Base-by-base conservation (phyloP, 2,329 filamentous ascomycete species). In the Alternaria sp. region DNA sequence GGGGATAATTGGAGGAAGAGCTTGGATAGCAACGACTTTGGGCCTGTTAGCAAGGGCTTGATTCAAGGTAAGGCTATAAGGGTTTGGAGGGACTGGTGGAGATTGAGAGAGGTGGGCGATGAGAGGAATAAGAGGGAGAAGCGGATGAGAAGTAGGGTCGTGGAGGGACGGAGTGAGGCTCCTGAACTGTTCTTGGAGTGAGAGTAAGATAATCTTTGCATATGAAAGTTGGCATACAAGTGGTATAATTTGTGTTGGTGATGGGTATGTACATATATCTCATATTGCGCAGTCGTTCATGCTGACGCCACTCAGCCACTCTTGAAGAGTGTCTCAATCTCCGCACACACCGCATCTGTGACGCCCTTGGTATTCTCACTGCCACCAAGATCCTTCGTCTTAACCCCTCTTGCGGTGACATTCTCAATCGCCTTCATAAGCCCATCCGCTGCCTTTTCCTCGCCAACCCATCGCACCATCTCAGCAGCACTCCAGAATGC, bases 21-120 rank as follows among this genome's bases (percentile, higher is more conserved):
- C 57, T 78, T 89, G 61, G 95, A 99, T 81, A 97, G 93, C 79
- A 97, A 97, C 79, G 88, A 88, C 12, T 97, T 96, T 78, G 95
- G 95, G 1, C 93, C 95, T 4, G 88, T 96, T 49, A 90, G 91
- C 25, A 87, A 87, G 65, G 87, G 86, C 56, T 77, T 98, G 65
- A 86, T 98, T 36, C 88, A 89, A 38, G 94, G 94, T 0, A 89
- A 85, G 71, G 88, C 94, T 20, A 87, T 89, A 12, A 87, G 89
- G 75, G 85, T 96, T 32, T 74, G 97, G 57, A 90, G 87, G 81
- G 55, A 63, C 8, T 73, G 74, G 70, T 60, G 56, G 14, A 87
- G 79, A 83, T 85, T 70, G 87, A 88, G 11, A 77, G 78, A 57
- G 25, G 77, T 77, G 62, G 79, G 74, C 62, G 81, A 81, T 71